phyloP scores from a whole-genome alignment of 2,329 filamentous ascomycete genomes.

The Alternaria brassicicola region DNA sequence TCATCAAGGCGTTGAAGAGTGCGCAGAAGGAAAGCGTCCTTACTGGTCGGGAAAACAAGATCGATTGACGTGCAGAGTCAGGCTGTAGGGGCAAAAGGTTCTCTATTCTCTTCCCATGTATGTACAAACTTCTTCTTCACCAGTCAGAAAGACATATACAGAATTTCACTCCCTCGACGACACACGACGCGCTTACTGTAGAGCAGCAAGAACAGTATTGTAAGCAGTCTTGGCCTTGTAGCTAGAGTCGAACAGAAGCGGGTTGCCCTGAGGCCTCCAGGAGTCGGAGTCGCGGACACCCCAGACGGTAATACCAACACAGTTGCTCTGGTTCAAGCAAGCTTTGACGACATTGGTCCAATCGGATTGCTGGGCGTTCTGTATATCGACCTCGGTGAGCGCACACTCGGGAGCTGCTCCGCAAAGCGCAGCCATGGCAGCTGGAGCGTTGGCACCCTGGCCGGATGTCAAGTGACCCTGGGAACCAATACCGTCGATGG shows the following conservation, averaged over 20 bases:
- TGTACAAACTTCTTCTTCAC: constrained; percentile 11
- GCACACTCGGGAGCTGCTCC: constrained; percentile 64
- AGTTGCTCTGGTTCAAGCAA: constrained; percentile 66
- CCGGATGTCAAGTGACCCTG: constrained; percentile 58
- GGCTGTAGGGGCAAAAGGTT: neutral
- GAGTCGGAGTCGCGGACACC: constrained; percentile 55
- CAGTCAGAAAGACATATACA: constrained; percentile 6
- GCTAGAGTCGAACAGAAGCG: constrained; percentile 54
- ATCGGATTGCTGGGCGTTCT: constrained; percentile 61
- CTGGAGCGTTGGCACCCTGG: constrained; percentile 55
- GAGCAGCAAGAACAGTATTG: constrained; percentile 40
- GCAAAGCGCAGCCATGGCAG: constrained; percentile 61
- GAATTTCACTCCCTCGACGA: neutral
- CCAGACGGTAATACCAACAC: constrained; percentile 72
- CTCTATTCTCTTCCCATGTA: neutral
- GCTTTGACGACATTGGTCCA: constrained; percentile 63
- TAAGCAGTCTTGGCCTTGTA: constrained; percentile 54
- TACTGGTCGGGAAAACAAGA: constrained; percentile 16
- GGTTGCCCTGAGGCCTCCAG: constrained; percentile 53
- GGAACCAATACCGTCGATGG: constrained; percentile 66
- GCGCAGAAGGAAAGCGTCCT: constrained; percentile 22
- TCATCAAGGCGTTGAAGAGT: constrained; percentile 37
- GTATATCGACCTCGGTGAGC: constrained; percentile 73
- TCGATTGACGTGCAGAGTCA: neutral
- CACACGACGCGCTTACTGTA: constrained; percentile 15